A percentile compares a stretch with the other conserved stretches of the same genome.
Evolutionary conservation across 108 stramenopile genomes (phyloP).

Genomic region (Nannochloropsis gaditana): DNA sequence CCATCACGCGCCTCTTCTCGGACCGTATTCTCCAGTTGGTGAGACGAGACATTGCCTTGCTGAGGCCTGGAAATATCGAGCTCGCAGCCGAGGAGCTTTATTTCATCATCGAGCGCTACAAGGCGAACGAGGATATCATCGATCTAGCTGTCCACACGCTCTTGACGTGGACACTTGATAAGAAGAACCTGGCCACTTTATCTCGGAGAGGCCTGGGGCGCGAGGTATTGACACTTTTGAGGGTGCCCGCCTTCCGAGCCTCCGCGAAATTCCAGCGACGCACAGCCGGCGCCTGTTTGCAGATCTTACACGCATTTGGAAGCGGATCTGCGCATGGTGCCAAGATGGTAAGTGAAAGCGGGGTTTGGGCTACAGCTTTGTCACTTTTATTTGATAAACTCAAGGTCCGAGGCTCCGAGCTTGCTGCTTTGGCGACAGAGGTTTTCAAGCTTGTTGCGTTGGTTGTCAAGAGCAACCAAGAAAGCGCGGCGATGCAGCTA

Average conservation of each 20-base stretch:
- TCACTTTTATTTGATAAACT: not conserved
- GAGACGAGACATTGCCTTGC: not conserved
- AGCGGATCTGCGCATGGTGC: not conserved
- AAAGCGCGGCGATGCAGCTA: not conserved
- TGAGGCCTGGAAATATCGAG: not conserved
- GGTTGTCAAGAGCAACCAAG: not conserved
- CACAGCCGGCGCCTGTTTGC: not conserved
- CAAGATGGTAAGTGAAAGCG: not conserved
- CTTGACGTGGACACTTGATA: not conserved
- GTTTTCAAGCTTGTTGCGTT: constrained; percentile 8
- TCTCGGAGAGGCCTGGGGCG: not conserved
- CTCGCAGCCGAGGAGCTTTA: not conserved
- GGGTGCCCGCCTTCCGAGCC: not conserved
- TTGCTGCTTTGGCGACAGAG: not conserved
- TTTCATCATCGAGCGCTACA: constrained; percentile 8
- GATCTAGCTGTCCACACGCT: not conserved
- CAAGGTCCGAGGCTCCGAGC: not conserved
- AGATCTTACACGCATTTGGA: not conserved
- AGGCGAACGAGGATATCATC: not conserved
- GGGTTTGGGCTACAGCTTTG: constrained; percentile 4
- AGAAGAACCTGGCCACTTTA: not conserved
- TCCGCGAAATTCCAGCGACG: not conserved
- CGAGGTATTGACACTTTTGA: constrained; percentile 4
- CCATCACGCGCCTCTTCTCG: not conserved
- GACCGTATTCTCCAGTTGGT: not conserved